These are phyloP conservation scores for Dunaliella sp. DNA, from an alignment of 139 green algal species.

Conservation along the genomic window DNA sequence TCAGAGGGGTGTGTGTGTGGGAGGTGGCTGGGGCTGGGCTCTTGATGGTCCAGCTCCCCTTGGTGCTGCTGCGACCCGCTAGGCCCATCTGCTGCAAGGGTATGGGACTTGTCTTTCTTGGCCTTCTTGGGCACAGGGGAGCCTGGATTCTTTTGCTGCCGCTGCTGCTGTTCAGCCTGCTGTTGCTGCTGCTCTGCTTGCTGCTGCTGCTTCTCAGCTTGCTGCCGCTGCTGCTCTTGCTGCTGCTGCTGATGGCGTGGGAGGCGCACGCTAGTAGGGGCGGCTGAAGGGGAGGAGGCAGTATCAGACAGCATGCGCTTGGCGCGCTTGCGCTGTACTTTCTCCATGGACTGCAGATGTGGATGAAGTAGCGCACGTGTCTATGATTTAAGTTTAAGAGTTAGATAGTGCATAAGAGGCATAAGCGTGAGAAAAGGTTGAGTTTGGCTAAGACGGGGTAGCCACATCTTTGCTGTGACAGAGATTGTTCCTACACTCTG, in stretches of 20 bases:
- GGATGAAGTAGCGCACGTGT: too few species aligned
- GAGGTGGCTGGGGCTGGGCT: too few species aligned
- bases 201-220: background rate
- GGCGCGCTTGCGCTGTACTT: conserved; percentile 30
- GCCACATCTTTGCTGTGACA: too few species aligned
- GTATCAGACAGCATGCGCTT: background rate
- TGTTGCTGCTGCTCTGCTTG: background rate
- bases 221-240: conserved; percentile 2
- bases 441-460: too few species aligned
- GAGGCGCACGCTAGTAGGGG: background rate
- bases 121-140: conserved; percentile 1
- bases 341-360: conserved; percentile 46
- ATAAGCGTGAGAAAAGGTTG: too few species aligned
- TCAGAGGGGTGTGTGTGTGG: too few species aligned
- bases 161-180: conserved; percentile 9
- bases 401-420: too few species aligned
- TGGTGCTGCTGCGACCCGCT: conserved; percentile 6
- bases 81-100: background rate
- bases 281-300: background rate
- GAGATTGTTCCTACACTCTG: too few species aligned
- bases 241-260: conserved; percentile 9
- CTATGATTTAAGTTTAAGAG: too few species aligned
- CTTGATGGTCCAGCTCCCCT: conserved; percentile 8
- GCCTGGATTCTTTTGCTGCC: conserved; percentile 16
- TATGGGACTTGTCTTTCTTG: background rate